phyloP scores from a whole-genome alignment of 805 yeast species.

The Pichia insulana region DNA sequence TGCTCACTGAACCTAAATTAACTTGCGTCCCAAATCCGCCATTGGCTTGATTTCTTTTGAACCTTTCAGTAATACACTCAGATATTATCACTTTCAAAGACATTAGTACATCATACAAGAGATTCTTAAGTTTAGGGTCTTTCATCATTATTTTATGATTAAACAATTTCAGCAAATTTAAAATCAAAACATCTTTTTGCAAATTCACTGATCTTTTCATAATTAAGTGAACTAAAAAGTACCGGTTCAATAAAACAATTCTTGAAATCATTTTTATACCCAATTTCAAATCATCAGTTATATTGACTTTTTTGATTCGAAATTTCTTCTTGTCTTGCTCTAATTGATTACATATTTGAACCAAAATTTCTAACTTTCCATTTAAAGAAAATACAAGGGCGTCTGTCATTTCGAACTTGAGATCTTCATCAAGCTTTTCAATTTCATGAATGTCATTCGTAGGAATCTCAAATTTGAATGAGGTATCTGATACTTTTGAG shows the following conservation, averaged over 20 bases:
- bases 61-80: conserved; percentile 18
- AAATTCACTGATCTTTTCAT: conserved; percentile 32
- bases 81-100: conserved; percentile 37
- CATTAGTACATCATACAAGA: conserved; percentile 50
- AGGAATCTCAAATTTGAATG: too few species aligned
- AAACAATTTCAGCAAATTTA: conserved; percentile 38
- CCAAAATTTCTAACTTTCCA: conserved; percentile 31
- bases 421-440: conserved; percentile 1
- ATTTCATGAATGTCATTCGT: too few species aligned
- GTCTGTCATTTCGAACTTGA: conserved; percentile 23
- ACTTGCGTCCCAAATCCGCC: too few species aligned
- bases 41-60: conserved; percentile 6
- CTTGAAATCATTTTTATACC: conserved; percentile 42
- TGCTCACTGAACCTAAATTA: conserved; percentile 11
- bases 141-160: conserved; percentile 35
- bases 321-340: conserved; percentile 17
- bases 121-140: conserved; percentile 43
- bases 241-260: conserved; percentile 50
- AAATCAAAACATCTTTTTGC: conserved; percentile 38
- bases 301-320: conserved; percentile 1
- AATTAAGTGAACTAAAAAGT: conserved; percentile 38
- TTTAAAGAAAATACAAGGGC: conserved; percentile 34
- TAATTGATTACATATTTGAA: conserved; percentile 22
- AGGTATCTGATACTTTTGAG: conserved; percentile 24
- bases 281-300: conserved; percentile 17